Conservation (phyloP, 768 basidiomycete species). For the Trametes maxima region DNA sequence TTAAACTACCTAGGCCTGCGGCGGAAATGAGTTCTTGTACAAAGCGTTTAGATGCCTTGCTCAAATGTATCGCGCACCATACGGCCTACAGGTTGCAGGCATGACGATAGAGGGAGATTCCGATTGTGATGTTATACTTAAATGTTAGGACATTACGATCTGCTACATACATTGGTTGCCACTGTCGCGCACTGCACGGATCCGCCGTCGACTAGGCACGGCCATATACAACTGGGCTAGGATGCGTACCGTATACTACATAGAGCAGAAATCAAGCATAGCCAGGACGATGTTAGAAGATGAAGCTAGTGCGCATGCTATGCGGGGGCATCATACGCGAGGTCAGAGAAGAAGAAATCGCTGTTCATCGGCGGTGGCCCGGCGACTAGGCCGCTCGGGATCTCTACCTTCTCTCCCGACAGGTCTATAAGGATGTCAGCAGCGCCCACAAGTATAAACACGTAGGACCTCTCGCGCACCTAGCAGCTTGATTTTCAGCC, state of each 20-base stretch:
- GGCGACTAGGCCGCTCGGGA: constrained; percentile 77
- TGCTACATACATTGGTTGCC: no score
- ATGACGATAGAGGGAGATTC: no score
- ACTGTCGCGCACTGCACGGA: no score
- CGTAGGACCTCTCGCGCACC: constrained; percentile 47
- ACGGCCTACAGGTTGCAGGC: no score
- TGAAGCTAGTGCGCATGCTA: not conserved
- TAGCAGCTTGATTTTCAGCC: constrained; percentile 86
- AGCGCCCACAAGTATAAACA: not conserved
- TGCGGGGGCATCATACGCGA: constrained; percentile 30
- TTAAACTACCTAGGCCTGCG: no score
- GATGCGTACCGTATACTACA: no score
- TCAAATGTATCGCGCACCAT: no score
- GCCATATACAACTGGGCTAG: no score
- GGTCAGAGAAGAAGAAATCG: constrained; percentile 86
- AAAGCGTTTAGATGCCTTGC: no score
- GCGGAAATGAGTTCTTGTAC: no score
- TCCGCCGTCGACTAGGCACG: no score
- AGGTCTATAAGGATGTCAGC: constrained; percentile 55
- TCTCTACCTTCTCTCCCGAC: constrained; percentile 86
- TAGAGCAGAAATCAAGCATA: not conserved
- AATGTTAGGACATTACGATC: not conserved
- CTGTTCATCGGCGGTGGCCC: constrained; percentile 78
- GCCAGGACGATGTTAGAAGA: not conserved
- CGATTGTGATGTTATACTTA: no score